These are phyloP conservation scores for Camellia lanceoleosa DNA, from an alignment of 148 eudicot species.

Conservation along the genomic window DNA sequence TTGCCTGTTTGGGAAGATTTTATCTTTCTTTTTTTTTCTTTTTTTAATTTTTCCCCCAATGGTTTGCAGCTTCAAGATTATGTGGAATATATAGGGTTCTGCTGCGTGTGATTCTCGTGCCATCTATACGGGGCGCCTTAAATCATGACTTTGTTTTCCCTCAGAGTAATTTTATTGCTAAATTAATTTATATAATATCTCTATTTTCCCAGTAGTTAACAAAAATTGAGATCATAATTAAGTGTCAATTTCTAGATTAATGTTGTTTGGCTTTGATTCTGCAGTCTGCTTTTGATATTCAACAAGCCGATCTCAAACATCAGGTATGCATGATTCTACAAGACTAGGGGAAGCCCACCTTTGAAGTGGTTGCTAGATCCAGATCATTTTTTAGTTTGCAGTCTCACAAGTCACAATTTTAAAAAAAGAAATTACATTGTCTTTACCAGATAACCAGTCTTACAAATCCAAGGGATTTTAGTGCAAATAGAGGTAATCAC, in stretches of 20 bases:
- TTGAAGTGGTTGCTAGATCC: conserved; percentile 3
- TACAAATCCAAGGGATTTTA: conserved; percentile 81
- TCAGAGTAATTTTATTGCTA: conserved; percentile 52
- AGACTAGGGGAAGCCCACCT: background rate
- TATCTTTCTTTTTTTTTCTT: conserved; percentile 6
- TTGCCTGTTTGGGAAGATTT: background rate
- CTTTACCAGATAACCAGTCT: conserved; percentile 69
- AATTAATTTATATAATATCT: background rate
- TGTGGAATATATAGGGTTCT: conserved; percentile 96
- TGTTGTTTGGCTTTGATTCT: conserved; percentile 22
- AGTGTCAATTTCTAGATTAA: background rate
- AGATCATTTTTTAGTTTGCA: background rate
- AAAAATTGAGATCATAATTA: background rate
- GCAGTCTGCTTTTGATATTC: conserved; percentile 84
- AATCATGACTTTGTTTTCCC: conserved; percentile 94
- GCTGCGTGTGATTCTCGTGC: conserved; percentile 78
- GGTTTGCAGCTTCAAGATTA: conserved; percentile 80
- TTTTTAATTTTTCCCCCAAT: conserved; percentile 6
- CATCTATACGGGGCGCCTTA: conserved; percentile 88
- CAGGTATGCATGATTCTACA: conserved; percentile 50
- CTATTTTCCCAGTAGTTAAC: background rate
- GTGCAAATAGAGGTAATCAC: conserved; percentile 76
- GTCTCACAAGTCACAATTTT: background rate
- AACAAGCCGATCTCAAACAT: conserved; percentile 47
- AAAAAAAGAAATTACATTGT: conserved; percentile 16